phyloP scores from a whole-genome alignment of 2,329 filamentous ascomycete genomes.

The Paecilomyces sp. region DNA sequence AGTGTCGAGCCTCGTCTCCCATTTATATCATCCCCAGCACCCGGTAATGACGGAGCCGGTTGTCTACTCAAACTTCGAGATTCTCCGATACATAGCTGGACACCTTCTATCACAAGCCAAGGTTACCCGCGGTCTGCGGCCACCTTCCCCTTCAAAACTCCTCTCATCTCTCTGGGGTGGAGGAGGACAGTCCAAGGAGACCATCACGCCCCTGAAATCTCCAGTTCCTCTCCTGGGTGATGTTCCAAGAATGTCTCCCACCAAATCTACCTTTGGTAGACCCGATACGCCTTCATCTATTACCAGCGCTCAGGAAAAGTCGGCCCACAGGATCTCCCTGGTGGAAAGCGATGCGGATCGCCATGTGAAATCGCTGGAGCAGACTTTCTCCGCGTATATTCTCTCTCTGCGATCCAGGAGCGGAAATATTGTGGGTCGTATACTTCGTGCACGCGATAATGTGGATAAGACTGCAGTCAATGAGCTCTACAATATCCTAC shows the following conservation, averaged over 20 bases:
- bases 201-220: conserved; percentile 24
- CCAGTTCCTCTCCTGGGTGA: conserved; percentile 33
- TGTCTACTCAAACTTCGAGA: conserved; percentile 70
- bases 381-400: conserved; percentile 77
- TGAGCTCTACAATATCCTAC: conserved; percentile 79
- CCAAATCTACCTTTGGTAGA: conserved; percentile 31
- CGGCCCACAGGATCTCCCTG: conserved; percentile 37
- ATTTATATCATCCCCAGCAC: conserved; percentile 57
- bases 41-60: conserved; percentile 51
- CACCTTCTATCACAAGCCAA: conserved; percentile 58
- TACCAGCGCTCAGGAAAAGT: conserved; percentile 15
- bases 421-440: conserved; percentile 75
- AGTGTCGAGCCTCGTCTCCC: conserved; percentile 68
- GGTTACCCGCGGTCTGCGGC: conserved; percentile 56
- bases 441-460: conserved; percentile 59
- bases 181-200: conserved; percentile 40
- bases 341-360: conserved; percentile 53
- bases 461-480: conserved; percentile 78
- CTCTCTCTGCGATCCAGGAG: conserved; percentile 77
- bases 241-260: conserved; percentile 37
- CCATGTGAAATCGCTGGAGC: conserved; percentile 67
- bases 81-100: conserved; percentile 62
- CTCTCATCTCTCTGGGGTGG: conserved; percentile 73
- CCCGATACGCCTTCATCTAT: conserved; percentile 36
- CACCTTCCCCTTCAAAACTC: conserved; percentile 83